Conservation (phyloP, 2,329 filamentous ascomycete genomes). For the Aspergillus pseudoglaucus region DNA sequence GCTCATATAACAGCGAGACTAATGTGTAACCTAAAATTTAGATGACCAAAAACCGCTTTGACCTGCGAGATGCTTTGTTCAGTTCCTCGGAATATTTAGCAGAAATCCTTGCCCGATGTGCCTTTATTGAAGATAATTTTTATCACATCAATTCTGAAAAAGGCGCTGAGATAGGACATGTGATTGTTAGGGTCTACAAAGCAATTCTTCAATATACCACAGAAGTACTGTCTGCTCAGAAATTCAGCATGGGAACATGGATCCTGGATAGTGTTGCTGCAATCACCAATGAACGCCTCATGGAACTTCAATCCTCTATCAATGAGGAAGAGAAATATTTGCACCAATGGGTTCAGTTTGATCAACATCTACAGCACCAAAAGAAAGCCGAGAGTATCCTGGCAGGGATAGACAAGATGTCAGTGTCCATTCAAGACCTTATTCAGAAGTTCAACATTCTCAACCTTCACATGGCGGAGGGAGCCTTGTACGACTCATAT, state of each 20-base stretch:
- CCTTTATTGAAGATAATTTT: constrained; percentile 10
- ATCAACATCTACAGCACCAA: constrained; percentile 6
- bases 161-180: constrained; percentile 1
- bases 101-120: constrained; percentile 6
- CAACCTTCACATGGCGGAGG: constrained; percentile 5
- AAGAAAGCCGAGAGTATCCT: constrained; percentile 6
- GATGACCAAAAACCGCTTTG: constrained; percentile 9
- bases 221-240: constrained; percentile 3
- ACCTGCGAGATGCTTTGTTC: constrained; percentile 6
- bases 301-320: constrained; percentile 6
- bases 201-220: constrained; percentile 9
- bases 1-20: not conserved
- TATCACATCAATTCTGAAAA: not conserved
- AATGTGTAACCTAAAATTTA: not conserved
- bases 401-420: not conserved
- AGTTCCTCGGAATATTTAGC: constrained; percentile 12
- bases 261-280: constrained; percentile 8
- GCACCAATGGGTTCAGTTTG: constrained; percentile 2
- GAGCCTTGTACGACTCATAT: constrained; percentile 15
- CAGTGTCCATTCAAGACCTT: not conserved
- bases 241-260: constrained; percentile 1
- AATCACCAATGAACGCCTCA: constrained; percentile 7
- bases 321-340: constrained; percentile 7
- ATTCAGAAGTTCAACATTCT: not conserved
- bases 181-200: constrained; percentile 6